phyloP scores from a whole-genome alignment of 163 green algal species.

The Botryococcus braunii region DNA sequence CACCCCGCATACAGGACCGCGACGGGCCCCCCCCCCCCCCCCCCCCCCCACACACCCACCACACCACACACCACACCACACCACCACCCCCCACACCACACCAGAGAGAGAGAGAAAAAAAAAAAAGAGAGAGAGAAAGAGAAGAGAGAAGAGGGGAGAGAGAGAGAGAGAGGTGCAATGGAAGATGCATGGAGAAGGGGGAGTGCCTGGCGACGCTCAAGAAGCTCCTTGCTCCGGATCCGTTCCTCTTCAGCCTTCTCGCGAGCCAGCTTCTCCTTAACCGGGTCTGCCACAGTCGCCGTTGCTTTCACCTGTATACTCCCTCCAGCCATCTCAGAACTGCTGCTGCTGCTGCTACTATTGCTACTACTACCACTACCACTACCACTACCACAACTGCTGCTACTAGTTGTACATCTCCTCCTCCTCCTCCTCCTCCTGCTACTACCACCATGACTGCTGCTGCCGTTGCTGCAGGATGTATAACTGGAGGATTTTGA shows the following conservation, averaged over 20 bases:
- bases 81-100: no score
- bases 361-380: no score
- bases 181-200: neutral
- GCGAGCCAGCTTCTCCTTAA: conserved; percentile 35
- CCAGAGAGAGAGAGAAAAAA: no score
- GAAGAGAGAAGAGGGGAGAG: no score
- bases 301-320: no score
- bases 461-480: no score
- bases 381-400: no score
- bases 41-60: neutral
- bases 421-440: conserved; percentile 20
- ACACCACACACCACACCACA: neutral
- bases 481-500: conserved; percentile 3
- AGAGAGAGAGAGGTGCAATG: neutral
- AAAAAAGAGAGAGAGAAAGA: no score
- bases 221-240: conserved; percentile 29
- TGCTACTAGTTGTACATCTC: no score
- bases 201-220: conserved; percentile 17
- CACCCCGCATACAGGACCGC: neutral
- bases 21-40: neutral
- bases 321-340: no score
- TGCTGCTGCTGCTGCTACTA: no score
- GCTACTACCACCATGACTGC: neutral
- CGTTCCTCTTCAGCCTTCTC: conserved; percentile 49
- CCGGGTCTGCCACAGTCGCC: conserved; percentile 42